Conservation (phyloP, 768 basidiomycete genomes). For the Strobilomyces dryophilus region DNA sequence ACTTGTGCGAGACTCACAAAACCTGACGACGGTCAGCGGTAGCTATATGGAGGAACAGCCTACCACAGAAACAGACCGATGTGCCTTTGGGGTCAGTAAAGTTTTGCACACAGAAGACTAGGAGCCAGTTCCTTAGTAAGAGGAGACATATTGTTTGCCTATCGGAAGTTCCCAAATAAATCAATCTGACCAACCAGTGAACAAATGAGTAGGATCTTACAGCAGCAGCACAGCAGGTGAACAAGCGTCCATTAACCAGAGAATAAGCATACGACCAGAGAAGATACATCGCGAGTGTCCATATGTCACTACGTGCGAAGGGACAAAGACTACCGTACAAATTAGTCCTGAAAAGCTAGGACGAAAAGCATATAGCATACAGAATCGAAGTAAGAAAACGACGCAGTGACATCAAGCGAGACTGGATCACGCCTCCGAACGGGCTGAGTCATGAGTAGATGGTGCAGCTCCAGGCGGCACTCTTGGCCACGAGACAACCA, state of each 20-base stretch:
- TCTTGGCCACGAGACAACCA: slow-evolving; percentile 38
- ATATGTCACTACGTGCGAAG: neutral
- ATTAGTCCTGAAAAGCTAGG: slow-evolving; percentile 3
- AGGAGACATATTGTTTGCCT: neutral
- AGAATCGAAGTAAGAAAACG: neutral
- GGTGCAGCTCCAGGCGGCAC: slow-evolving; percentile 15
- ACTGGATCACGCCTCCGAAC: neutral
- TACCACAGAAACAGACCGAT: slow-evolving; percentile 34
- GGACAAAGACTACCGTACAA: slow-evolving; percentile 1
- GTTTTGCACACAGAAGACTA: slow-evolving; percentile 35
- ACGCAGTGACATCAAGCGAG: neutral
- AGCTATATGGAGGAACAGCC: slow-evolving; percentile 40
- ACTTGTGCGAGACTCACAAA: slow-evolving; percentile 36
- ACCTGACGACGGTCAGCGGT: slow-evolving; percentile 33
- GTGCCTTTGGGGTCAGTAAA: slow-evolving; percentile 36
- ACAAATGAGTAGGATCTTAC: neutral
- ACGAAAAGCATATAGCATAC: slow-evolving; percentile 5
- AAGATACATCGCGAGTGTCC: neutral
- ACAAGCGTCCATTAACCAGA: neutral
- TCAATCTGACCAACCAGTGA: neutral
- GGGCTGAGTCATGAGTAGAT: slow-evolving; percentile 1
- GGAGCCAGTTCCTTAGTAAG: neutral
- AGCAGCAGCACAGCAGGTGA: slow-evolving; percentile 1
- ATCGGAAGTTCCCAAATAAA: neutral
- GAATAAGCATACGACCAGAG: neutral